Conservation (phyloP, 1,284 basidiomycete species). For the Cryptococcus jaspeensis region DNA sequence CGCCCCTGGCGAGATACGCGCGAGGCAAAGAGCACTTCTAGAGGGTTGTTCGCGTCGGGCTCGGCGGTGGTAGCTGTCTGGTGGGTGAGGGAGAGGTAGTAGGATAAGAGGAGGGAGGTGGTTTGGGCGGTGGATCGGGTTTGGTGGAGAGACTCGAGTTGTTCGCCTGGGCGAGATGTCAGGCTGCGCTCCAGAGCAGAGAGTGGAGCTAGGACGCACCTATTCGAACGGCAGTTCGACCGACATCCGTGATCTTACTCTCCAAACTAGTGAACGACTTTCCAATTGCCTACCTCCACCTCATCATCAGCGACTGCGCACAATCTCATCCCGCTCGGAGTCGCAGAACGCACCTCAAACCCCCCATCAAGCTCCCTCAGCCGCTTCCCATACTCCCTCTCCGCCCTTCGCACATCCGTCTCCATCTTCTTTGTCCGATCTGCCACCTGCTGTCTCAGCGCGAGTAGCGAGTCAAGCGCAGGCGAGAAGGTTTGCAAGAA, state of each 20-base stretch:
- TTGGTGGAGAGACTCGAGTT: conserved; percentile 91
- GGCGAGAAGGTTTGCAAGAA: conserved; percentile 90
- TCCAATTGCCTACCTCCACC: conserved; percentile 65
- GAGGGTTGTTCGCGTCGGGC: conserved; percentile 29
- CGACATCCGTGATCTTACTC: conserved; percentile 84
- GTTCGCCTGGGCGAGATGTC: conserved; percentile 66
- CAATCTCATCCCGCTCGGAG: conserved; percentile 6
- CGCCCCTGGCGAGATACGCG: conserved; percentile 73
- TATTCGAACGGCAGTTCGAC: conserved; percentile 89
- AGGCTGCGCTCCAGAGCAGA: neutral
- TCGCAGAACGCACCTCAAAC: conserved; percentile 66
- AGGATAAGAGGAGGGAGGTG: conserved; percentile 90
- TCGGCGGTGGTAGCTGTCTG: conserved; percentile 66
- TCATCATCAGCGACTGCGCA: neutral
- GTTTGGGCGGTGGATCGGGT: conserved; percentile 91
- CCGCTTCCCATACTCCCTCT: conserved; percentile 90
- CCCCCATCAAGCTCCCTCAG: conserved; percentile 87
- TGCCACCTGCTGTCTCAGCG: conserved; percentile 82
- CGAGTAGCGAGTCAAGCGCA: conserved; percentile 80
- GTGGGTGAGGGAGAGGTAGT: conserved; percentile 88
- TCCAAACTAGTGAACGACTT: conserved; percentile 82
- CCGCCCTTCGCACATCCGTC: conserved; percentile 82
- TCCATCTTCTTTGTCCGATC: conserved; percentile 86
- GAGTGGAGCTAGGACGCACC: conserved; percentile 56
- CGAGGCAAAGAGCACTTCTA: conserved; percentile 53